Evolutionary conservation across 305 asterid genomes (phyloP).

Genomic region (Solanum chacoense): DNA sequence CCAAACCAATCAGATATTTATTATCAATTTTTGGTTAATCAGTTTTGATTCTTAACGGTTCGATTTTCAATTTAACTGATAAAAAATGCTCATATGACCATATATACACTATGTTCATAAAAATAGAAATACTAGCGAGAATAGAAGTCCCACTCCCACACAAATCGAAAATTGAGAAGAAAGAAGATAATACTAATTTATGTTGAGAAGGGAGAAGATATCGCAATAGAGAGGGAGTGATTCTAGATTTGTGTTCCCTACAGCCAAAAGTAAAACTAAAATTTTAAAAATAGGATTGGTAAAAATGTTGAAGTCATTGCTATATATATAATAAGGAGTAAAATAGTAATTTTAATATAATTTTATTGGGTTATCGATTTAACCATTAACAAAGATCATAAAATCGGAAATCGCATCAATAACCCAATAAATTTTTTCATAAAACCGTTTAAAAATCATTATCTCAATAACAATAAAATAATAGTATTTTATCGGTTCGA

Average conservation of each 20-base stretch:
- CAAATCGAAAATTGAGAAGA: background rate
- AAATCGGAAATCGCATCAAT: fast-evolving
- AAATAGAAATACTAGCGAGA: background rate
- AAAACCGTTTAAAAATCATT: too few species aligned
- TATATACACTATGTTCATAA: background rate
- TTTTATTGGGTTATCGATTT: background rate
- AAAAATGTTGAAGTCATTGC: background rate
- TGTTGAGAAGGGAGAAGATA: background rate
- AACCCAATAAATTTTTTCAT: too few species aligned
- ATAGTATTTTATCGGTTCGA: too few species aligned
- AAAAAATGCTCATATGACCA: background rate
- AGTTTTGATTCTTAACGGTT: too few species aligned
- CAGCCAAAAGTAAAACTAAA: background rate
- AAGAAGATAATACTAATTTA: background rate
- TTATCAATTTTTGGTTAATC: too few species aligned
- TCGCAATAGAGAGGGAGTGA: background rate
- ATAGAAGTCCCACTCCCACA: background rate
- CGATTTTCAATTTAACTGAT: too few species aligned
- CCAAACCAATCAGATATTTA: background rate
- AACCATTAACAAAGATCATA: too few species aligned
- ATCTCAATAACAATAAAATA: too few species aligned
- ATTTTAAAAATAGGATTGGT: background rate
- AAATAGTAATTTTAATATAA: too few species aligned
- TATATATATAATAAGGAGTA: background rate
- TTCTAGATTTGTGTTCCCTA: background rate